phyloP scores from a whole-genome alignment of 2,329 filamentous ascomycete genomes.

The Beauveria varroae region DNA sequence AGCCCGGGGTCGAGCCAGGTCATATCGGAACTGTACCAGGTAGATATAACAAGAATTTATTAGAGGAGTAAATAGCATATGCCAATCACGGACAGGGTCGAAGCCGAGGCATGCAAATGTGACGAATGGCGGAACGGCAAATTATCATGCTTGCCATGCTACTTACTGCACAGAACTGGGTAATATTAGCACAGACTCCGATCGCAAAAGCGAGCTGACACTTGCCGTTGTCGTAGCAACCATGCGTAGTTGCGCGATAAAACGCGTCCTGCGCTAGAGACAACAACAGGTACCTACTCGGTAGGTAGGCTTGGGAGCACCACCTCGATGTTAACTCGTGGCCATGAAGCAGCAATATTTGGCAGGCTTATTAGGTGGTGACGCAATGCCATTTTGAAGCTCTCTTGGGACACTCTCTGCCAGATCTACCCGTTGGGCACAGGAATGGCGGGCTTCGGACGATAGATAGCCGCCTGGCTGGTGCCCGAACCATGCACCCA shows the following conservation, averaged over 20 bases:
- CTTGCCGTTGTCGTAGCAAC: conserved; percentile 7
- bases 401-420: background rate
- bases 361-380: no score
- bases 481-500: background rate
- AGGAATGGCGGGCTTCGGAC: conserved; percentile 4
- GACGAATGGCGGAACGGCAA: no score
- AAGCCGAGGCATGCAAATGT: background rate
- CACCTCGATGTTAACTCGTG: background rate
- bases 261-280: conserved; percentile 1
- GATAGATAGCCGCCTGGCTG: background rate
- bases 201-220: background rate
- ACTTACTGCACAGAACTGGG: no score
- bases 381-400: background rate
- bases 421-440: conserved; percentile 7
- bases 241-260: background rate
- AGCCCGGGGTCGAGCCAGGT: no score
- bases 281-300: background rate
- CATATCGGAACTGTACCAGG: no score
- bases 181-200: no score
- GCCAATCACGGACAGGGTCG: background rate
- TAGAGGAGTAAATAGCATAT: background rate
- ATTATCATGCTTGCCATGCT: no score
- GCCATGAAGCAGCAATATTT: background rate
- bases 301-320: background rate
- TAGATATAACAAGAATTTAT: background rate